Percentiles rank a stretch among this genome's conserved stretches.
Evolutionary conservation across 108 stramenopile genomes (phyloP).

Genomic region (Skeletonema potamos): DNA sequence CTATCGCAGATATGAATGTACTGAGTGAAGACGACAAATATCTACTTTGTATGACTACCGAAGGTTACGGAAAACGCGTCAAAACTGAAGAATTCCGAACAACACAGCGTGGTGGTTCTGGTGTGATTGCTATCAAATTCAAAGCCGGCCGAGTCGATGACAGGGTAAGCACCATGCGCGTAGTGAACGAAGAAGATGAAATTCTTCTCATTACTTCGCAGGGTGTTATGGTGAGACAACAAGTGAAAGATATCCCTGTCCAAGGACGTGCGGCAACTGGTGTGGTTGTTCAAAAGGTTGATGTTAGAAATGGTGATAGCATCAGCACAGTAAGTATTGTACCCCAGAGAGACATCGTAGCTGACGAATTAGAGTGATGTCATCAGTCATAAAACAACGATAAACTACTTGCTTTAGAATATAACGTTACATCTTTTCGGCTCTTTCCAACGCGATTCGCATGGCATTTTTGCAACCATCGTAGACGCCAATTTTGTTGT

Average conservation of each 20-base stretch:
- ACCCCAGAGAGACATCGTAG: slow-evolving; percentile 42
- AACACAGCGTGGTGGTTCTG: slow-evolving; percentile 76
- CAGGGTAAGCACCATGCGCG: slow-evolving; percentile 68
- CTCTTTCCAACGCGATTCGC: slow-evolving; percentile 53
- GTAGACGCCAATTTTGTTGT: slow-evolving; percentile 80
- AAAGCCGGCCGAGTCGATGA: slow-evolving; percentile 66
- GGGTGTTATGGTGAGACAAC: slow-evolving; percentile 91
- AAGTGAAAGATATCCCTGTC: slow-evolving; percentile 69
- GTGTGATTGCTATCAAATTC: slow-evolving; percentile 93
- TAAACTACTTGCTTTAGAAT: not conserved
- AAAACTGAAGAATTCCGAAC: slow-evolving; percentile 72
- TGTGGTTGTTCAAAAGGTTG: slow-evolving; percentile 87
- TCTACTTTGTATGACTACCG: slow-evolving; percentile 76
- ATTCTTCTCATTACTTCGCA: slow-evolving; percentile 84
- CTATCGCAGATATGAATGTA: slow-evolving; percentile 86
- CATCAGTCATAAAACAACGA: not conserved
- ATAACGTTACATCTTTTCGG: not conserved
- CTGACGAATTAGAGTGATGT: not conserved
- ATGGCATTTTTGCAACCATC: slow-evolving; percentile 87
- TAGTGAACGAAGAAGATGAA: slow-evolving; percentile 87
- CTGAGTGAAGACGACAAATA: slow-evolving; percentile 53
- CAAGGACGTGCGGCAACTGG: slow-evolving; percentile 89
- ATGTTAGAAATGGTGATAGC: slow-evolving; percentile 63
- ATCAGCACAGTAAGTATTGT: slow-evolving; percentile 80
- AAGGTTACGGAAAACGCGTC: slow-evolving; percentile 92